These are phyloP conservation scores for Lentinula boryana DNA, from an alignment of 768 basidiomycete species.

Conservation along the genomic window DNA sequence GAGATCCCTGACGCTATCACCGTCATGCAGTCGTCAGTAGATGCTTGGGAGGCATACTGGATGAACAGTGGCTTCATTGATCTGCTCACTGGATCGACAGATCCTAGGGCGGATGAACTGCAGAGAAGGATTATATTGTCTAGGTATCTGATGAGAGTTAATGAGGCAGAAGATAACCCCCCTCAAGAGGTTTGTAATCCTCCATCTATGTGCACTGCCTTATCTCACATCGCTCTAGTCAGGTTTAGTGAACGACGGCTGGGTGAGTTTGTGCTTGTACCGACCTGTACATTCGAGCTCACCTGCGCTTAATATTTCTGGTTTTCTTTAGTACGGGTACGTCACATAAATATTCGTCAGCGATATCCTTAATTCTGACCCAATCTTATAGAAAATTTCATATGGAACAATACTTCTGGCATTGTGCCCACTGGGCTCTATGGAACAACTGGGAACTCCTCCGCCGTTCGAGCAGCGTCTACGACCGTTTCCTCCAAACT, in stretches of 20 bases:
- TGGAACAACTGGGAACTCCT: conserved; percentile 59
- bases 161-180: conserved; percentile 50
- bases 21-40: conserved; percentile 27
- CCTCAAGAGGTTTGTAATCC: conserved; percentile 45
- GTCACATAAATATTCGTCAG: conserved; percentile 4
- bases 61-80: conserved; percentile 44
- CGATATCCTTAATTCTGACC: not conserved
- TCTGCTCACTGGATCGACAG: conserved; percentile 40
- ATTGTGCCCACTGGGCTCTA: conserved; percentile 51
- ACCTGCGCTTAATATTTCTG: not conserved
- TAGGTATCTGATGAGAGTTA: conserved; percentile 51
- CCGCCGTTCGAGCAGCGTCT: conserved; percentile 35
- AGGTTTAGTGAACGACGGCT: conserved; percentile 49
- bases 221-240: conserved; percentile 27
- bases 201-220: not conserved
- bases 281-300: not conserved
- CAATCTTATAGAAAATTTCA: conserved; percentile 43
- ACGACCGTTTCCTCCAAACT: conserved; percentile 39
- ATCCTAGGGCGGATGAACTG: conserved; percentile 45
- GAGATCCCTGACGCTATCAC: conserved; percentile 16
- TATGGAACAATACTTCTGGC: conserved; percentile 61
- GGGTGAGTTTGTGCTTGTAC: conserved; percentile 30
- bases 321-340: conserved; percentile 27
- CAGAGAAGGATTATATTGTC: conserved; percentile 53
- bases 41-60: conserved; percentile 45